These are phyloP conservation scores for Curvularia hawaiiensis DNA, from an alignment of 2,329 filamentous ascomycete species.

Conservation along the genomic window DNA sequence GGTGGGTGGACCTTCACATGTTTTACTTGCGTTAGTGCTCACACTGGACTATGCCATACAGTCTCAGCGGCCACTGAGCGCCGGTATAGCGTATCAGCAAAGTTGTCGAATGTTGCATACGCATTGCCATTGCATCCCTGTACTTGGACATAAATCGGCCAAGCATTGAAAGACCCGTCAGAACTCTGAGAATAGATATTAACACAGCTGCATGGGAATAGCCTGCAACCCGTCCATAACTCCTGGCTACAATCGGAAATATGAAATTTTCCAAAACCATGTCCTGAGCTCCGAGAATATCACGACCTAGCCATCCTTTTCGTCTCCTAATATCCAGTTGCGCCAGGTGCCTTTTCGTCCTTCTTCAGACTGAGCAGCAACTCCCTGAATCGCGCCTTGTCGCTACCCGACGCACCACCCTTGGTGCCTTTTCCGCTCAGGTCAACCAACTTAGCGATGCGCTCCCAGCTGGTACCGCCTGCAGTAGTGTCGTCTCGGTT, in stretches of 20 bases:
- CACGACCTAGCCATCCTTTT: conserved; percentile 14
- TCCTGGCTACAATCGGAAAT: conserved; percentile 22
- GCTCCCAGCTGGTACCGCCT: conserved; percentile 97
- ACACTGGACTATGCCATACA: background rate
- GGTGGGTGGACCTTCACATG: background rate
- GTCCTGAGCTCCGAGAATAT: conserved; percentile 15
- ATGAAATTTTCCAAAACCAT: conserved; percentile 22
- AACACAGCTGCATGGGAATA: conserved; percentile 31
- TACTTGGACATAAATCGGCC: background rate
- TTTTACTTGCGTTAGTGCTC: background rate
- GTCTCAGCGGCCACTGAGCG: background rate
- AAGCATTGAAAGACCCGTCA: background rate
- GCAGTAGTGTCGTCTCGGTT: conserved; percentile 91
- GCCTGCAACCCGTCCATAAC: conserved; percentile 29
- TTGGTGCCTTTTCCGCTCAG: conserved; percentile 89
- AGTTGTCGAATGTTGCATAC: background rate
- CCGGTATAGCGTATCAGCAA: background rate
- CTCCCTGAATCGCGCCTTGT: conserved; percentile 96
- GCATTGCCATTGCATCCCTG: background rate
- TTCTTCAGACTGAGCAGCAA: conserved; percentile 85
- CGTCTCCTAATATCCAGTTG: conserved; percentile 50
- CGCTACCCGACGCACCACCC: conserved; percentile 85
- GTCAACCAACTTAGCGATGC: conserved; percentile 97
- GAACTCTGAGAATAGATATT: conserved; percentile 19
- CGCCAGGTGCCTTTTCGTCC: conserved; percentile 81